These are phyloP conservation scores for Salix caprea DNA, from an alignment of 345 rosid genomes.

Conservation along the genomic window DNA sequence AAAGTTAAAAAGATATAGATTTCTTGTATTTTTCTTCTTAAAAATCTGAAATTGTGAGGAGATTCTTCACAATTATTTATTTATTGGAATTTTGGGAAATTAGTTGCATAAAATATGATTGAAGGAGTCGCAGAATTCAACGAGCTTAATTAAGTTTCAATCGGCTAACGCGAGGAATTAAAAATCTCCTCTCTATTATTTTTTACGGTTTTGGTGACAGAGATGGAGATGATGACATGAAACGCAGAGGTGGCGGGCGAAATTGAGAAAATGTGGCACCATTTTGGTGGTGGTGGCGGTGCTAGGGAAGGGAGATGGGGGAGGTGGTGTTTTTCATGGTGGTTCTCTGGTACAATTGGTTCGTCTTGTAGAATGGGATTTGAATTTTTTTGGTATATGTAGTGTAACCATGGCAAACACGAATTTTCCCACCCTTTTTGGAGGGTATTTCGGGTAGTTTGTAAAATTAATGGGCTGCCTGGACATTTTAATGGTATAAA, in stretches of 20 bases:
- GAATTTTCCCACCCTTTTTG: conserved; percentile 18
- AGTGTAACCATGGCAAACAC: too few relatives aligned
- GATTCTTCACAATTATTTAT: too few relatives aligned
- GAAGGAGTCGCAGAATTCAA: too few relatives aligned
- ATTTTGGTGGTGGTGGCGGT: not conserved
- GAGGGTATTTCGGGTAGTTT: conserved; percentile 16
- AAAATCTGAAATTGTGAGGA: not conserved
- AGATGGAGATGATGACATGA: not conserved
- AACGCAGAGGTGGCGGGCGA: not conserved
- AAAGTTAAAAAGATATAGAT: not conserved
- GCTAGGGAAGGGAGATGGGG: not conserved
- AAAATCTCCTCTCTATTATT: not conserved
- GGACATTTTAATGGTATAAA: not conserved
- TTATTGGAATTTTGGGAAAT: too few relatives aligned
- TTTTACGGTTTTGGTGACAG: not conserved
- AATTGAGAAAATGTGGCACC: not conserved
- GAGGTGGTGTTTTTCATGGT: not conserved
- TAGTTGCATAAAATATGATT: too few relatives aligned
- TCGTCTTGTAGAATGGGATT: not conserved
- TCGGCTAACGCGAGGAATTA: too few relatives aligned
- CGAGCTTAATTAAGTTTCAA: too few relatives aligned
- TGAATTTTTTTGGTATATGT: not conserved
- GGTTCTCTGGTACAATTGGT: not conserved
- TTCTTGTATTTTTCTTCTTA: not conserved
- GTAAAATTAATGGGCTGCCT: not conserved